phyloP scores from a whole-genome alignment of 164 flowering plant genomes.

The Aristolochia fimbriata region DNA sequence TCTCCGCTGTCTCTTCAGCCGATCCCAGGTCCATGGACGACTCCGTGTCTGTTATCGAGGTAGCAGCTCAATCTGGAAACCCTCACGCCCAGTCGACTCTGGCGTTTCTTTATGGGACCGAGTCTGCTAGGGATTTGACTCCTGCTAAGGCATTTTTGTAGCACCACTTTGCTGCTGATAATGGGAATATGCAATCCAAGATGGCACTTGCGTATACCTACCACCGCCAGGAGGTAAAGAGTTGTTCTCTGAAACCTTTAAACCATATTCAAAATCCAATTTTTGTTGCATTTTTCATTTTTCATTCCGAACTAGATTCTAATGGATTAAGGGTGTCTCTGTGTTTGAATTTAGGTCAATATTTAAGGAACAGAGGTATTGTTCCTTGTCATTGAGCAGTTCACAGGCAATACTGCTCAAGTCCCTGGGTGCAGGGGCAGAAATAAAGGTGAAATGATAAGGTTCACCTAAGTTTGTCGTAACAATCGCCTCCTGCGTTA shows the following conservation, averaged over 20 bases:
- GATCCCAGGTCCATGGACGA: conserved; percentile 51
- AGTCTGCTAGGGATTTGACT: conserved; percentile 47
- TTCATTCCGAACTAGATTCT: background rate
- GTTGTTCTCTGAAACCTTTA: conserved; percentile 2
- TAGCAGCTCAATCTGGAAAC: conserved; percentile 32
- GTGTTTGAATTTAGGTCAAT: too few species aligned
- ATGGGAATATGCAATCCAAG: conserved; percentile 79
- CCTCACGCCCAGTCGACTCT: conserved; percentile 72
- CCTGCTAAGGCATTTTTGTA: conserved; percentile 55
- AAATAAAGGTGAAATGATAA: too few species aligned
- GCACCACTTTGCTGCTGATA: conserved; percentile 72
- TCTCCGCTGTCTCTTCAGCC: conserved; percentile 38
- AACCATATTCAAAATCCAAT: background rate
- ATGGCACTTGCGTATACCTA: conserved; percentile 84
- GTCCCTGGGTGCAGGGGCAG: too few species aligned
- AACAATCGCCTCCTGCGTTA: too few species aligned
- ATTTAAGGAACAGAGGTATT: too few species aligned
- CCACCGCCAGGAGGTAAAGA: conserved; percentile 64
- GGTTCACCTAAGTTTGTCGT: too few species aligned
- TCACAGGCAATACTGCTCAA: too few species aligned
- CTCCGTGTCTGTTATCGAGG: conserved; percentile 55
- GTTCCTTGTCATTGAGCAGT: too few species aligned
- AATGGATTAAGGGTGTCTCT: too few species aligned
- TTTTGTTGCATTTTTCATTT: background rate
- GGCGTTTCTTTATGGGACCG: conserved; percentile 66